Conservation (phyloP, 495 filamentous ascomycete genomes). For the Opeltia flavorubescens region DNA sequence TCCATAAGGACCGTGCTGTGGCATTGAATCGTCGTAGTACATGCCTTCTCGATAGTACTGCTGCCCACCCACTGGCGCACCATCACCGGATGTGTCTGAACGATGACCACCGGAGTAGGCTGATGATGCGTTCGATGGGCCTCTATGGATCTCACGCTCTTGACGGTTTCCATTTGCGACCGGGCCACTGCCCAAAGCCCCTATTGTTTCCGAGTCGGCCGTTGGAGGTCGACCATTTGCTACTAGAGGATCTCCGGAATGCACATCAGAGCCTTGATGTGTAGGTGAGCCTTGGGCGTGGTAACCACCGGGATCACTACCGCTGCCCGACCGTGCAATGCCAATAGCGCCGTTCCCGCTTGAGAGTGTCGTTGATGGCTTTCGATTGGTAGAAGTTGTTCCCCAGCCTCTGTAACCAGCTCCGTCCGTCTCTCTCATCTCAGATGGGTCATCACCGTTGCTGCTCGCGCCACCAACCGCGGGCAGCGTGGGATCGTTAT, state of each 20-base stretch:
- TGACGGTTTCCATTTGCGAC: constrained; percentile 45
- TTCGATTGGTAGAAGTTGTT: constrained; percentile 68
- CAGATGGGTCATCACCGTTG: constrained; percentile 38
- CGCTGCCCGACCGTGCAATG: constrained; percentile 59
- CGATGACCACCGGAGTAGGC: constrained; percentile 73
- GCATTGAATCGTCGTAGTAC: constrained; percentile 40
- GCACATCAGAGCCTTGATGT: constrained; percentile 52
- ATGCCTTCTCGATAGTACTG: constrained; percentile 39
- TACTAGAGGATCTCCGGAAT: constrained; percentile 56
- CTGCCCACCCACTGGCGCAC: constrained; percentile 28
- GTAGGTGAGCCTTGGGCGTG: constrained; percentile 51
- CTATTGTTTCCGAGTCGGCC: constrained; percentile 59
- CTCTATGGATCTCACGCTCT: constrained; percentile 59
- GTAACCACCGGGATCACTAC: constrained; percentile 41
- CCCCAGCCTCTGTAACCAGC: constrained; percentile 93
- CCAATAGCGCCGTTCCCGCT: constrained; percentile 51
- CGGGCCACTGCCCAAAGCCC: constrained; percentile 59
- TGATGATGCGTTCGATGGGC: constrained; percentile 91
- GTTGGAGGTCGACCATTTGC: constrained; percentile 34
- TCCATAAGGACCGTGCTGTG: constrained; percentile 41
- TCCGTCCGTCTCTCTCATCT: constrained; percentile 51
- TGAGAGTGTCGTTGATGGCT: constrained; percentile 77
- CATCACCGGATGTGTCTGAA: constrained; percentile 76
- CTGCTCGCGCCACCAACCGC: constrained; percentile 39
- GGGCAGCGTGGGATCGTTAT: constrained; percentile 75